Base-by-base conservation (phyloP, 805 yeast genomes). In the Kockiozyma suomiensis region DNA sequence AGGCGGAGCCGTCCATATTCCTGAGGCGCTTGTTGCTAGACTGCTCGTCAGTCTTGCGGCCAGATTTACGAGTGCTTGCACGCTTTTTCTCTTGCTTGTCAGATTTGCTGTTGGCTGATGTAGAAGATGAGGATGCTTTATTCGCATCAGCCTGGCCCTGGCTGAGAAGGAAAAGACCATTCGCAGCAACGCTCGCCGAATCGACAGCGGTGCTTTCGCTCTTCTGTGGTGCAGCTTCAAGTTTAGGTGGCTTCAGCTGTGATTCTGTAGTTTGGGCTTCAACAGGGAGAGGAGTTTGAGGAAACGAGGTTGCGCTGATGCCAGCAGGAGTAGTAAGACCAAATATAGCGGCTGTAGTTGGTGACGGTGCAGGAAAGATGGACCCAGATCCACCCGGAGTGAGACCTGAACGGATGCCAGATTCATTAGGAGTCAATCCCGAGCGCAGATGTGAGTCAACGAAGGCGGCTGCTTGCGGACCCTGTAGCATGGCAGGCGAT, bases 401-500 rank as follows among this genome's bases (percentile, higher is more conserved):
- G 25, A 73, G 65, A 1, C 74, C 75, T 3, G 75, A 70, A n/a
- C 96, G 78, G 51, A 89, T 66, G 51, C 84, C 81, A 4, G 90
- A 82, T 70, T 88, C 96, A 71, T 85, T 87, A 2, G 94, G 94
- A 0, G 91, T 86, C 48, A 89, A 75, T 0, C 90, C 93, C 0
- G 88, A 72, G 62, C 82, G 54, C 46, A 56, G 76, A 38, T 47
- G 58, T n/a, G 56, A 42, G 54, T 56, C 61, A 30, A 48, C 61
- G 37, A 56, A 56, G 17, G 68, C 61, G 7, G 54, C 56, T 7
- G 64, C 50, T 21, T 69, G 72, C 10, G 73, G 73, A 37, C 72
- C 75, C 42, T 70, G 72, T 7, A 74, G 69, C 67, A 74, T 71
- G 0, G 75, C 75, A 0, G 78, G 78, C 8, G 76, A 72, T 35